Conservation (phyloP, 371 early-diverging fungal species). For the Actinomortierella ambigua region DNA sequence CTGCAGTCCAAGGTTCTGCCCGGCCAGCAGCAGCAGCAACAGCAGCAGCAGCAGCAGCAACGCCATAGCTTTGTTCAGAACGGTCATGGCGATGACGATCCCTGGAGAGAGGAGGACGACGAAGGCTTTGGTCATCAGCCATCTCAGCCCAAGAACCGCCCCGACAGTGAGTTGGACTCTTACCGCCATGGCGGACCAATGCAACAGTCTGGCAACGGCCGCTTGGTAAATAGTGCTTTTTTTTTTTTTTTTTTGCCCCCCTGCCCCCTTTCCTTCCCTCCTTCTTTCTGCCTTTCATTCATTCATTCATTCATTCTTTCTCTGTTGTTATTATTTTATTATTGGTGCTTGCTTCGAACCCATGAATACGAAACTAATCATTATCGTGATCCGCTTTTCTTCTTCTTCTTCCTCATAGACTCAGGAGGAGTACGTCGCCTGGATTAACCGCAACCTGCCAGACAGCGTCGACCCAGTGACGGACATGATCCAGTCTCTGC, state of each 20-base stretch:
- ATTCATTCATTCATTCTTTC: not conserved
- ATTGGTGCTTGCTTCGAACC: not conserved
- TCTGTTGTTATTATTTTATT: not conserved
- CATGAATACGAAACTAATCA: not conserved
- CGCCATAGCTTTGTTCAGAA: constrained; percentile 33
- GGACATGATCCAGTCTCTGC: constrained; percentile 53
- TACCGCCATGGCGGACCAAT: constrained; percentile 5
- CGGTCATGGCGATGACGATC: constrained; percentile 37
- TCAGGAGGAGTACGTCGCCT: constrained; percentile 55
- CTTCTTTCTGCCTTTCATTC: too few relatives aligned
- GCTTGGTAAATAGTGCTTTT: constrained; percentile 21
- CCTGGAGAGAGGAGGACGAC: constrained; percentile 45
- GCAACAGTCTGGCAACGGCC: constrained; percentile 1
- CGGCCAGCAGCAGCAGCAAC: constrained; percentile 10
- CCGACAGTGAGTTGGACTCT: constrained; percentile 38
- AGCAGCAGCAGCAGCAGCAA: constrained; percentile 15
- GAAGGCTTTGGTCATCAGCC: constrained; percentile 27
- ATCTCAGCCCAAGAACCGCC: constrained; percentile 20
- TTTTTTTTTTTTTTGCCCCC: too few relatives aligned
- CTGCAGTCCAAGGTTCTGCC: constrained; percentile 3
- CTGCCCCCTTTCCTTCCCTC: too few relatives aligned
- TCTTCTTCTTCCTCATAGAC: constrained; percentile 34
- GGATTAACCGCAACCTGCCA: constrained; percentile 59
- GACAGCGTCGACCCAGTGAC: constrained; percentile 45
- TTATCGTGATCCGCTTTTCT: not conserved